These are phyloP conservation scores for Russula griseocarnosa DNA, from an alignment of 768 basidiomycete genomes.

Conservation along the genomic window DNA sequence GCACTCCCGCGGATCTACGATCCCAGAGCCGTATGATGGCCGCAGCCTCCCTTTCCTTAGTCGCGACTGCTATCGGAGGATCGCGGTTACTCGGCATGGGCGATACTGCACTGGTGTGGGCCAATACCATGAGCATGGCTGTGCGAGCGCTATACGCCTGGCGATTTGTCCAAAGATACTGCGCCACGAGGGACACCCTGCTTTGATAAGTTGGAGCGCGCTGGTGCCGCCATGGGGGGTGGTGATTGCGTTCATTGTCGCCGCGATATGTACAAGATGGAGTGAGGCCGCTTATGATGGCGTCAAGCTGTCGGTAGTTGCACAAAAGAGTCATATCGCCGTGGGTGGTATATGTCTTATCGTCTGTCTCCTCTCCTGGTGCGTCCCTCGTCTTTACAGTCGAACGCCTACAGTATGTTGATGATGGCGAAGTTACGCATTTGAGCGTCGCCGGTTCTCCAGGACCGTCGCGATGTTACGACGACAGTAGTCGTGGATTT, in stretches of 20 bases:
- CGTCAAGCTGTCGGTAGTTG: slow-evolving; percentile 28
- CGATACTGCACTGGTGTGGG: slow-evolving; percentile 69
- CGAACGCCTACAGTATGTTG: not conserved
- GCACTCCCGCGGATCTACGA: slow-evolving; percentile 60
- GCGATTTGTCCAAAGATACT: slow-evolving; percentile 49
- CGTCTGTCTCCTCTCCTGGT: slow-evolving; percentile 18
- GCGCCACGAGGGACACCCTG: slow-evolving; percentile 32
- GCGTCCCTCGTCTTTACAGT: not conserved
- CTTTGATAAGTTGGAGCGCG: slow-evolving; percentile 28
- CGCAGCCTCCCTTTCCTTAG: slow-evolving; percentile 67
- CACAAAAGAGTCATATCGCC: slow-evolving; percentile 32
- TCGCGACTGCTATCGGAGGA: slow-evolving; percentile 48
- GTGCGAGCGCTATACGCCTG: slow-evolving; percentile 60
- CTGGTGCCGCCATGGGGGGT: slow-evolving; percentile 33
- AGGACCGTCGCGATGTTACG: slow-evolving; percentile 4
- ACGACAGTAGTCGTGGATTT: not conserved
- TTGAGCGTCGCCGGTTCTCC: slow-evolving; percentile 13
- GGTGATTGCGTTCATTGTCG: slow-evolving; percentile 30
- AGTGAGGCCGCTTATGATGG: slow-evolving; percentile 28
- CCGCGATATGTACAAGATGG: slow-evolving; percentile 31
- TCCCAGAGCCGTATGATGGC: slow-evolving; percentile 81
- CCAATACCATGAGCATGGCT: slow-evolving; percentile 65
- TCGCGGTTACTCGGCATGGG: slow-evolving; percentile 45
- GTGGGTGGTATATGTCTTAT: slow-evolving; percentile 30
- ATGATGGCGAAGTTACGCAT: not conserved